Conservation (phyloP, 305 asterid species). For the Plantago coronopus region DNA sequence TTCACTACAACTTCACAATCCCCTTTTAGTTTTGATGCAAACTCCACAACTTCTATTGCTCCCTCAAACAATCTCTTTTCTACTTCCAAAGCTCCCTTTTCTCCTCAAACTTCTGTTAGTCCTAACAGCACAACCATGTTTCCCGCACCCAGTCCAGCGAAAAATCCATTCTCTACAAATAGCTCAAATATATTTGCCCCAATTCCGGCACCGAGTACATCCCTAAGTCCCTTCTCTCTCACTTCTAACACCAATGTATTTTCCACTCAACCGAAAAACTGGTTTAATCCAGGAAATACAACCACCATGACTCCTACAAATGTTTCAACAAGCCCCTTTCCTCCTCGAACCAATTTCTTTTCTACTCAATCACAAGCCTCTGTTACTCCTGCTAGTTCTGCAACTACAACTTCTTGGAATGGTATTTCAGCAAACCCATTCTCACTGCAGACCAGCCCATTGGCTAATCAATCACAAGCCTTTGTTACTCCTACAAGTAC, state of each 20-base stretch:
- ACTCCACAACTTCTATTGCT: background rate
- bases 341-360: no score
- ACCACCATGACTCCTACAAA: background rate
- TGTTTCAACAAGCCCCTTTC: background rate
- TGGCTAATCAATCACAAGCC: no score
- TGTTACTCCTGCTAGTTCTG: no score
- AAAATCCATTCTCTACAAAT: no score
- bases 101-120: background rate
- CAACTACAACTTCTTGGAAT: no score
- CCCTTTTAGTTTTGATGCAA: background rate
- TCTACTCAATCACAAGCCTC: no score
- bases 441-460: no score
- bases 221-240: background rate
- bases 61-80: background rate
- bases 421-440: no score
- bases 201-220: no score
- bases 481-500: no score
- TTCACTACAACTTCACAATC: background rate
- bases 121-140: background rate
- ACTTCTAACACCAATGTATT: background rate
- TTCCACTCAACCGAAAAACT: background rate
- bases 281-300: background rate
- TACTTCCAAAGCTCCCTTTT: background rate
- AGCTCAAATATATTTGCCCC: no score
- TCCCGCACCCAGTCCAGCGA: no score